phyloP scores from a whole-genome alignment of 2,329 filamentous ascomycete species.

The Fusarium agapanthi region DNA sequence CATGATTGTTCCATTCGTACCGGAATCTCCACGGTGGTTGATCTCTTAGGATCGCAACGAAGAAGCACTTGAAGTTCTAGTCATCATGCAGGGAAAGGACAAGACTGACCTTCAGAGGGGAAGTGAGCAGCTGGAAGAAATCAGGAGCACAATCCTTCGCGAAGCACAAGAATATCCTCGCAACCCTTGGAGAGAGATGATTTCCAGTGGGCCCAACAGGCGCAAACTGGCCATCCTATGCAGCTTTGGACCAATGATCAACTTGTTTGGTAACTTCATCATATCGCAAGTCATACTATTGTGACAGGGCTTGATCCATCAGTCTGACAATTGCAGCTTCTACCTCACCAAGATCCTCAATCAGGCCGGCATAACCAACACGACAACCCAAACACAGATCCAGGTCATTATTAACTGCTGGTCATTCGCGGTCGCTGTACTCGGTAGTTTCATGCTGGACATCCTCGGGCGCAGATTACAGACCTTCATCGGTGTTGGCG shows the following conservation, averaged over 20 bases:
- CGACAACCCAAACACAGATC: not conserved
- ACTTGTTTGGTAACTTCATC: not conserved
- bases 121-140: not conserved
- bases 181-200: not conserved
- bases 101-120: not conserved
- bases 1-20: not conserved
- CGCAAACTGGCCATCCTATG: not conserved
- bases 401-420: not conserved
- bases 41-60: not conserved
- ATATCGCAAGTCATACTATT: not conserved
- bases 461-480: not conserved
- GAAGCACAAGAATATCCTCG: not conserved
- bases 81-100: not conserved
- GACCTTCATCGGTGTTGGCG: not conserved
- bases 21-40: not conserved
- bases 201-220: not conserved
- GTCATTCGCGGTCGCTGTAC: not conserved
- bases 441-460: not conserved
- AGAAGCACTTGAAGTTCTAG: not conserved
- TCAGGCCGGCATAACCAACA: not conserved
- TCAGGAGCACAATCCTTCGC: not conserved
- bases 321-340: not conserved
- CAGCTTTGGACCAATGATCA: not conserved
- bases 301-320: fast-evolving
- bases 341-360: not conserved